Conservation (phyloP, 1,284 basidiomycete genomes). For the Nidula niveotomentosa region DNA sequence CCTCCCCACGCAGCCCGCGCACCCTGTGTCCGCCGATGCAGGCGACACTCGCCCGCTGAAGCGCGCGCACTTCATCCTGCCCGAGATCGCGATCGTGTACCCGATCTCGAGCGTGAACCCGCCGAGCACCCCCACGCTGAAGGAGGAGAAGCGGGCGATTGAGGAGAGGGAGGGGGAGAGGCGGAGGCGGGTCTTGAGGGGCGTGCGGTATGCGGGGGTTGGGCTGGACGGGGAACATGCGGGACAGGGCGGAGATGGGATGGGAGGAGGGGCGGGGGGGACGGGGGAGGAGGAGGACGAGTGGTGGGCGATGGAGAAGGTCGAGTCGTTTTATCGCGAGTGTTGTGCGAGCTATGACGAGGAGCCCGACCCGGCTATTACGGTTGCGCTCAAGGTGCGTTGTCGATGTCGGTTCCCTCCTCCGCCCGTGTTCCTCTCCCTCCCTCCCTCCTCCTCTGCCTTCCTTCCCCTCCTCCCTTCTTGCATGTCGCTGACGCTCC, state of each 20-base stretch:
- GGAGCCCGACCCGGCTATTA: constrained; percentile 62
- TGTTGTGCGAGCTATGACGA: constrained; percentile 81
- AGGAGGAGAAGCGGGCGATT: constrained; percentile 71
- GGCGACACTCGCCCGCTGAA: constrained; percentile 62
- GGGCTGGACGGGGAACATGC: constrained; percentile 47
- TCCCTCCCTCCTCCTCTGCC: too few relatives aligned
- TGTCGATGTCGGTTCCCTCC: neutral
- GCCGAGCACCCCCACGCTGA: constrained; percentile 71
- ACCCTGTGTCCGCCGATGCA: constrained; percentile 12
- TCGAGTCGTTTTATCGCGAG: constrained; percentile 79
- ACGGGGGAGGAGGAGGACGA: constrained; percentile 40
- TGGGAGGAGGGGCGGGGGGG: constrained; percentile 54
- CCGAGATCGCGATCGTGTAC: constrained; percentile 80
- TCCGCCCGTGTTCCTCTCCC: too few relatives aligned
- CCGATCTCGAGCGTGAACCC: constrained; percentile 82
- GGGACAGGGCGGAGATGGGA: constrained; percentile 78
- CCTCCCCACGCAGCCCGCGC: constrained; percentile 44
- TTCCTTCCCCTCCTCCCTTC: too few relatives aligned
- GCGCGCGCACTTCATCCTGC: constrained; percentile 84
- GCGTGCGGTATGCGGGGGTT: constrained; percentile 41
- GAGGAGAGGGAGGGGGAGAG: constrained; percentile 70
- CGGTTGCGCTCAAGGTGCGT: constrained; percentile 70
- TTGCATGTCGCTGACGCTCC: neutral
- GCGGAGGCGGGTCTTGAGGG: constrained; percentile 56
- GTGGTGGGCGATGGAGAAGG: constrained; percentile 81